Conservation (phyloP, 352 stramenopile genomes). For the Phytophthora sp. region DNA sequence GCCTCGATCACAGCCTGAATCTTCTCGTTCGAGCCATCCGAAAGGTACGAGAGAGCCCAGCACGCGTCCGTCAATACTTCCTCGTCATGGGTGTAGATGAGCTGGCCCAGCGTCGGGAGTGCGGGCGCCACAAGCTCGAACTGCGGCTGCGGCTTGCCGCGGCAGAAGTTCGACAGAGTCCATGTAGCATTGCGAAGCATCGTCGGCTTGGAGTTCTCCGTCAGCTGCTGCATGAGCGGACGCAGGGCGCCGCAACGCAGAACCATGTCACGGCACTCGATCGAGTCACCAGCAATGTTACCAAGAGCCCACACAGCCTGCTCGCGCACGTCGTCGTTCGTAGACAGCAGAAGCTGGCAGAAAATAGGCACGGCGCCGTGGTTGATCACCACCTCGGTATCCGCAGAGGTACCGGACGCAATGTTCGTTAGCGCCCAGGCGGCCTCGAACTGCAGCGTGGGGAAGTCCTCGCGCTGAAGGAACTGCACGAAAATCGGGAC, state of each 20-base stretch:
- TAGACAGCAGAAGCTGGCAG: slow-evolving; percentile 94
- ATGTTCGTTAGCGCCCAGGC: slow-evolving; percentile 99
- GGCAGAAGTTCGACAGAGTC: slow-evolving; percentile 99
- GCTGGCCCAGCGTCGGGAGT: slow-evolving; percentile 95
- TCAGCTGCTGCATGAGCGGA: slow-evolving; percentile 95
- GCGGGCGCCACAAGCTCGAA: slow-evolving; percentile 90
- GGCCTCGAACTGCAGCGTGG: slow-evolving; percentile 97
- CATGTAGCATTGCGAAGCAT: slow-evolving; percentile 99
- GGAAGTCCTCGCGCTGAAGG: slow-evolving; percentile 95
- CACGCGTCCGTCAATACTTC: slow-evolving; percentile 99
- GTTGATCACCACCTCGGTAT: slow-evolving; percentile 98
- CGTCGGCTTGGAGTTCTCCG: slow-evolving; percentile 95
- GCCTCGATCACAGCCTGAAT: slow-evolving; percentile 99
- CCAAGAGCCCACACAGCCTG: slow-evolving; percentile 97
- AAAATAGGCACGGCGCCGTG: slow-evolving; percentile 98
- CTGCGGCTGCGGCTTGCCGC: slow-evolving; percentile 81
- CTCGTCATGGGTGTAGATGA: slow-evolving; percentile 98
- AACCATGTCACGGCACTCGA: slow-evolving; percentile 96
- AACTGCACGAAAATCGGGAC: slow-evolving; percentile 99
- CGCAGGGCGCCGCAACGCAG: slow-evolving; percentile 93
- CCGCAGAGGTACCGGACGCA: slow-evolving; percentile 96
- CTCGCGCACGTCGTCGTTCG: slow-evolving; percentile 97
- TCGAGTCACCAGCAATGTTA: slow-evolving; percentile 99
- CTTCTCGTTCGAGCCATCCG: slow-evolving; percentile 98
- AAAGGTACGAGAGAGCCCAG: slow-evolving; percentile 99